These are phyloP conservation scores for Peronospora belbahrii DNA, from an alignment of 352 stramenopile species.

Conservation along the genomic window DNA sequence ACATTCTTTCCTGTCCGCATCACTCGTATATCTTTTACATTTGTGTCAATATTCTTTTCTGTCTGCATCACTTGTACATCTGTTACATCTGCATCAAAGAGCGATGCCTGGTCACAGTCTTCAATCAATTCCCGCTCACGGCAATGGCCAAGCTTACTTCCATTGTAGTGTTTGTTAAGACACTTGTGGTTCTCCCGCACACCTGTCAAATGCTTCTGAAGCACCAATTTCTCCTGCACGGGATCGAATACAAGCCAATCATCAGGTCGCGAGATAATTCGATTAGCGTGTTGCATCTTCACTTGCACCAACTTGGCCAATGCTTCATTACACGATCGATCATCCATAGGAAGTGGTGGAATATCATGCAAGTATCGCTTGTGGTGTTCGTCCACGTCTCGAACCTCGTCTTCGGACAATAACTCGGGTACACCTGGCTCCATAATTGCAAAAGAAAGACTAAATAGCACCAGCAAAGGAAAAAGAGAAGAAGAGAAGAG, in stretches of 20 bases:
- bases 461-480: too few species aligned
- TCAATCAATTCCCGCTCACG: constrained; percentile 20
- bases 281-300: constrained; percentile 47
- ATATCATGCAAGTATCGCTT: constrained; percentile 18
- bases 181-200: constrained; percentile 5
- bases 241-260: constrained; percentile 76
- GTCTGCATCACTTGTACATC: not conserved
- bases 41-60: constrained; percentile 1
- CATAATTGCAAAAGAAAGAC: constrained; percentile 43
- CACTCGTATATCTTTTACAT: too few species aligned
- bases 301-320: constrained; percentile 54
- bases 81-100: constrained; percentile 1
- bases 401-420: constrained; percentile 41
- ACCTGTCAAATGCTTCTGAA: constrained; percentile 33
- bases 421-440: constrained; percentile 57
- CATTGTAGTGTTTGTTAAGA: constrained; percentile 12
- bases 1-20: constrained; percentile 1
- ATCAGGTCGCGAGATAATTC: constrained; percentile 45
- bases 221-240: constrained; percentile 43
- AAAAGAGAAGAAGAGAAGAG: too few species aligned
- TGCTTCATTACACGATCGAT: constrained; percentile 32
- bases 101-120: constrained; percentile 10
- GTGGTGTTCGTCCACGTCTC: constrained; percentile 18
- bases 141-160: constrained; percentile 11
- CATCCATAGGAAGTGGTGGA: constrained; percentile 20